phyloP scores from a whole-genome alignment of 352 stramenopile genomes.

The Globisporangium carolinianum region DNA sequence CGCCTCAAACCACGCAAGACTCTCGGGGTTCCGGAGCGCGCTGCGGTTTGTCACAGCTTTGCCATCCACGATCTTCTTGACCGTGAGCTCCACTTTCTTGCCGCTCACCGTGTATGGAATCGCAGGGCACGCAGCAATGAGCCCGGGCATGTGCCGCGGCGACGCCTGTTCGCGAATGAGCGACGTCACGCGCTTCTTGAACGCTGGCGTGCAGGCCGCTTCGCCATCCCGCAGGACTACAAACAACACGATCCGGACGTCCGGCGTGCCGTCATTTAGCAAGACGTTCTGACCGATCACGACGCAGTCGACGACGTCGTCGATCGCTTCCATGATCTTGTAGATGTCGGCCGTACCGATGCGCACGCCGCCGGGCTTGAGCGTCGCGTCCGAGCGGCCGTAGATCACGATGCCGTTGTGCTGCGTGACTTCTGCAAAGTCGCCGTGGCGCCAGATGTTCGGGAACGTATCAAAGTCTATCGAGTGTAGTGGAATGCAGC shows the following conservation, averaged over 20 bases:
- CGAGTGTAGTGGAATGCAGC: neutral
- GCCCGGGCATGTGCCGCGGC: slow-evolving; percentile 55
- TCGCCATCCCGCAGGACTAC: slow-evolving; percentile 43
- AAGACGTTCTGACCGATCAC: slow-evolving; percentile 64
- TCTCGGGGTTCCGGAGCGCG: slow-evolving; percentile 62
- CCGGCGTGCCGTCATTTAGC: slow-evolving; percentile 53
- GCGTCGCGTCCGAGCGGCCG: slow-evolving; percentile 68
- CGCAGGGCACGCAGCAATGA: slow-evolving; percentile 55
- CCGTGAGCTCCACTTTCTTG: slow-evolving; percentile 78
- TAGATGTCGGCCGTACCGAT: slow-evolving; percentile 80
- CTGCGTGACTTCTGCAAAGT: slow-evolving; percentile 69
- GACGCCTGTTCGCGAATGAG: slow-evolving; percentile 55
- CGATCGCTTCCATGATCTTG: slow-evolving; percentile 67
- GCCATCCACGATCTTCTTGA: slow-evolving; percentile 74
- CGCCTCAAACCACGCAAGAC: slow-evolving; percentile 44
- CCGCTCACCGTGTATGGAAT: slow-evolving; percentile 76
- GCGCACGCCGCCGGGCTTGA: slow-evolving; percentile 71
- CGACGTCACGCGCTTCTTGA: slow-evolving; percentile 48
- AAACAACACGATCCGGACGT: slow-evolving; percentile 74
- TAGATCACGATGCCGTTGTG: slow-evolving; percentile 65
- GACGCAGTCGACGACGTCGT: slow-evolving; percentile 55
- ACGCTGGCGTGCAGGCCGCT: slow-evolving; percentile 23
- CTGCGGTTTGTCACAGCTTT: slow-evolving; percentile 50
- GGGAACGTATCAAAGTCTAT: slow-evolving; percentile 75
- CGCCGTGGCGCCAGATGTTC: slow-evolving; percentile 74